Evolutionary conservation across 2,329 filamentous ascomycete genomes (phyloP).

Genomic region (Hymenoscyphus fraxineus): DNA sequence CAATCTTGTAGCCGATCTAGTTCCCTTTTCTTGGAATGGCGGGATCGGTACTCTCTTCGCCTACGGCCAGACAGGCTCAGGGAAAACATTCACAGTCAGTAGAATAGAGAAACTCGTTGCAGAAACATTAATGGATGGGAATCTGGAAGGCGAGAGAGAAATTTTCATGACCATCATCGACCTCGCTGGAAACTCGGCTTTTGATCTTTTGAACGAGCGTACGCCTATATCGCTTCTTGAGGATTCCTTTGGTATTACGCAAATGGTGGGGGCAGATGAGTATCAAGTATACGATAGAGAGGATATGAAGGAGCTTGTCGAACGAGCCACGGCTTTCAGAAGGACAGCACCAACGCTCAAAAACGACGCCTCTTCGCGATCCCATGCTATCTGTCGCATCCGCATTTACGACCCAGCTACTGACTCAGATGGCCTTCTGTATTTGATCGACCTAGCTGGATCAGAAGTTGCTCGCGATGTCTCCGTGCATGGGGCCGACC

Average conservation of each 20-base stretch:
- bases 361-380: constrained; percentile 47
- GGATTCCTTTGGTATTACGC: constrained; percentile 43
- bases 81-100: constrained; percentile 45
- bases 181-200: constrained; percentile 75
- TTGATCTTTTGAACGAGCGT: constrained; percentile 42
- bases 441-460: constrained; percentile 47
- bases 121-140: constrained; percentile 70
- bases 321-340: constrained; percentile 55
- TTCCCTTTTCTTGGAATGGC: constrained; percentile 13
- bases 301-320: constrained; percentile 80
- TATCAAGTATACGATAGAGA: constrained; percentile 33
- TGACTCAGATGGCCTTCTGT: constrained; percentile 41
- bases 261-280: constrained; percentile 44
- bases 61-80: constrained; percentile 48
- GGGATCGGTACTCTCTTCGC: constrained; percentile 42
- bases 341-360: constrained; percentile 42
- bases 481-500: constrained; percentile 83
- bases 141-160: constrained; percentile 72
- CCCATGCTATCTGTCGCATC: constrained; percentile 47
- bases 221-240: constrained; percentile 43
- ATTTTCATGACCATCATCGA: constrained; percentile 92
- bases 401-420: constrained; percentile 37
- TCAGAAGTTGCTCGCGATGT: constrained; percentile 70
- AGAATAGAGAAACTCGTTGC: constrained; percentile 41
- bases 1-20: constrained; percentile 9